These are phyloP conservation scores for Leptoxyphium fumago DNA, from an alignment of 2,329 filamentous ascomycete species.

Conservation along the genomic window DNA sequence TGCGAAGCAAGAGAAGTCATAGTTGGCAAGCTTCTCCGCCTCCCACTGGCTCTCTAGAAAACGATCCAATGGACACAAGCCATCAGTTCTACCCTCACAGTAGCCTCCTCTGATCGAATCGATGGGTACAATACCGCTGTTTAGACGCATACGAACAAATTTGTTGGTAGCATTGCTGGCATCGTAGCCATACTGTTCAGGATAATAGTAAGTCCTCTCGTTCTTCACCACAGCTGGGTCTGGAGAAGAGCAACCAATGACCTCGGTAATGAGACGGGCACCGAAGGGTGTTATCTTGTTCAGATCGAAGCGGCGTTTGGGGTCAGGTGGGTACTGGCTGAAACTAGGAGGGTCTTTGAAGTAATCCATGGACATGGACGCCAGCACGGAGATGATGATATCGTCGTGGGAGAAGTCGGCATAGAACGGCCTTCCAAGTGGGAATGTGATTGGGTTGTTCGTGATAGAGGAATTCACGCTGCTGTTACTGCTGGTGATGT, in stretches of 20 bases:
- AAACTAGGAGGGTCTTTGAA: slow-evolving; percentile 34
- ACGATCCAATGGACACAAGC: slow-evolving; percentile 28
- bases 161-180: slow-evolving; percentile 27
- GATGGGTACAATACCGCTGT: slow-evolving; percentile 35
- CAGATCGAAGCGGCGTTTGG: slow-evolving; percentile 33
- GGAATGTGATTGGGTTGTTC: slow-evolving; percentile 31
- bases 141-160: slow-evolving; percentile 36
- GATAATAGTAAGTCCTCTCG: slow-evolving; percentile 28
- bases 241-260: slow-evolving; percentile 34
- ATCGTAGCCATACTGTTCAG: slow-evolving; percentile 32
- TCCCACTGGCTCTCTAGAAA: slow-evolving; percentile 30
- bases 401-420: slow-evolving; percentile 41
- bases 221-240: slow-evolving; percentile 26
- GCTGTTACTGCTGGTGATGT: slow-evolving; percentile 33
- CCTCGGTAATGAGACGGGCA: slow-evolving; percentile 39
- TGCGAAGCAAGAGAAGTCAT: slow-evolving; percentile 34
- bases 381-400: slow-evolving; percentile 35
- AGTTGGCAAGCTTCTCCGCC: slow-evolving; percentile 27
- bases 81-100: slow-evolving; percentile 30
- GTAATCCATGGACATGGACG: slow-evolving; percentile 41
- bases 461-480: slow-evolving; percentile 38
- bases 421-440: slow-evolving; percentile 35
- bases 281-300: slow-evolving; percentile 41
- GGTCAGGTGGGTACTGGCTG: slow-evolving; percentile 27
- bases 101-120: slow-evolving; percentile 32